Evolutionary conservation across 768 basidiomycete species (phyloP).

Genomic region (Polyporus arcularius): DNA sequence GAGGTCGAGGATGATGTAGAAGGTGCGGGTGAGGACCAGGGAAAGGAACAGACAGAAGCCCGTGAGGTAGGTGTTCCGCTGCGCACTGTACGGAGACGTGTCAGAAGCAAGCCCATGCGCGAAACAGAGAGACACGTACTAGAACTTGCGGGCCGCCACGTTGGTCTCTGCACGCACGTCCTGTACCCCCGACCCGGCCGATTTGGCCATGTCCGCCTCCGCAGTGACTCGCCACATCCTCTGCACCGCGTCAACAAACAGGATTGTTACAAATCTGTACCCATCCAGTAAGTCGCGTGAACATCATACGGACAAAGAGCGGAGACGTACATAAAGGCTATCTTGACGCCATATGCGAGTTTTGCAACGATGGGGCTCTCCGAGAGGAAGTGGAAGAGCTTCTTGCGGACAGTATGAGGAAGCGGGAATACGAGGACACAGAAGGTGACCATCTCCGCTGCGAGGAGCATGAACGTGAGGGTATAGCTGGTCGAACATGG

Average conservation of each 20-base stretch:
- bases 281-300: not conserved
- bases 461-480: conserved; percentile 79
- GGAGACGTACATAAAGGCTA: conserved; percentile 82
- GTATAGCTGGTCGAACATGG: conserved; percentile 54
- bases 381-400: conserved; percentile 70
- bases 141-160: conserved; percentile 91
- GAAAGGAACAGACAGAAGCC: conserved; percentile 96
- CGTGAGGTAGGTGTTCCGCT: conserved; percentile 91
- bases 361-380: conserved; percentile 76
- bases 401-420: conserved; percentile 73
- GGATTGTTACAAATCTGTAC: conserved; percentile 75
- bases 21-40: conserved; percentile 89
- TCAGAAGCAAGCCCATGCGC: not conserved
- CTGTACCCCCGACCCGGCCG: conserved; percentile 46
- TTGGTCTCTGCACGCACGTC: conserved; percentile 84
- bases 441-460: conserved; percentile 86
- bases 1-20: conserved; percentile 90
- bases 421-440: conserved; percentile 82
- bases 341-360: conserved; percentile 88
- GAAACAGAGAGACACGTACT: conserved; percentile 44
- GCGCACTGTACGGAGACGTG: conserved; percentile 53
- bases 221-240: conserved; percentile 84
- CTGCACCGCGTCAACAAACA: conserved; percentile 91
- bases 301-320: not conserved
- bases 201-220: conserved; percentile 69